phyloP scores from a whole-genome alignment of 225 moss, liverwort and hornwort genomes.

The Straminergon stramineum region DNA sequence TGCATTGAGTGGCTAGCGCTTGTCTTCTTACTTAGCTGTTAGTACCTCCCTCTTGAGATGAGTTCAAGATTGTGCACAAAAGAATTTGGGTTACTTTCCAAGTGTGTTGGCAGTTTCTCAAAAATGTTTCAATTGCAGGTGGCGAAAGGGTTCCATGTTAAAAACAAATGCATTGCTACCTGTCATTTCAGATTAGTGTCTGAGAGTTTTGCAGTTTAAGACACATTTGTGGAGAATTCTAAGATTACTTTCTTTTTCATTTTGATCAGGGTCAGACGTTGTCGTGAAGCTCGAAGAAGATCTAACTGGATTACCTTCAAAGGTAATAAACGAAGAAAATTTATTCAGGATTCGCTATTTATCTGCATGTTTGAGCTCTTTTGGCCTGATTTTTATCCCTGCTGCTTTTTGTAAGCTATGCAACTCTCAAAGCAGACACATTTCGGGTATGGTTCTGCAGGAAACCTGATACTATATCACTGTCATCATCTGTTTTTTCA shows the following conservation, averaged over 20 bases:
- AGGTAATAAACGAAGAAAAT: constrained; percentile 13
- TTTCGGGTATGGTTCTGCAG: background rate
- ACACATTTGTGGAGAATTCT: background rate
- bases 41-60: no score
- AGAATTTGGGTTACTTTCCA: background rate
- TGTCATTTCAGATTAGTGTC: background rate
- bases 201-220: background rate
- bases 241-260: background rate
- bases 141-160: background rate
- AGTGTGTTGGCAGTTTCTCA: background rate
- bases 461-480: background rate
- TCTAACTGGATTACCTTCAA: constrained; percentile 30
- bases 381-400: background rate
- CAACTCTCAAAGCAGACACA: background rate
- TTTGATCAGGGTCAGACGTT: constrained; percentile 43
- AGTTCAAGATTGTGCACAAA: background rate
- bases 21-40: background rate
- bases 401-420: background rate
- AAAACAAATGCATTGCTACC: background rate
- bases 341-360: background rate
- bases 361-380: background rate
- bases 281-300: constrained; percentile 59
- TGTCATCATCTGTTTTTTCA: constrained; percentile 12
- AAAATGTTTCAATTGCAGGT: background rate
- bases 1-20: background rate